These are phyloP conservation scores for Pseudopediastrum boryanum DNA, from an alignment of 139 green algal genomes.

Conservation along the genomic window DNA sequence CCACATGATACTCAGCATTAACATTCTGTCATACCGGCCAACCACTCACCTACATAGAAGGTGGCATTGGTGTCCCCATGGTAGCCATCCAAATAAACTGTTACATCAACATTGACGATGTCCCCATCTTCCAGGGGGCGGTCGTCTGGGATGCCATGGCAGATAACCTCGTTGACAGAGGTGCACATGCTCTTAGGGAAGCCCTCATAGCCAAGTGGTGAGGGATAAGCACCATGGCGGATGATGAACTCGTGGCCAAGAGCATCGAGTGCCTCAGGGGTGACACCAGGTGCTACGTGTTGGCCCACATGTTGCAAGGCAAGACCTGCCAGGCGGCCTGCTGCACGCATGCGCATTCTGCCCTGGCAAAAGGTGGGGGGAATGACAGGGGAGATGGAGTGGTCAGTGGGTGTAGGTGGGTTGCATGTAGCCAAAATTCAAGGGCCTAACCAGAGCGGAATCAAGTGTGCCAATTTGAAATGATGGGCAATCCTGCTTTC, in stretches of 20 bases:
- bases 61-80: constrained; percentile 93
- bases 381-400: too few species aligned
- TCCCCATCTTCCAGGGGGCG: constrained; percentile 74
- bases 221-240: constrained; percentile 89
- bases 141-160: constrained; percentile 89
- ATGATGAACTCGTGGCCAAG: constrained; percentile 88
- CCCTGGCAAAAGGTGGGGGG: too few species aligned
- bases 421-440: too few species aligned
- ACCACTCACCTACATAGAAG: constrained; percentile 49
- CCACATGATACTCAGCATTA: too few species aligned
- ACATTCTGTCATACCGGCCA: too few species aligned
- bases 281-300: constrained; percentile 83
- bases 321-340: constrained; percentile 81
- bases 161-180: constrained; percentile 97
- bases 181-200: constrained; percentile 99
- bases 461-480: too few species aligned
- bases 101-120: constrained; percentile 93
- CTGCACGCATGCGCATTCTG: constrained; percentile 83
- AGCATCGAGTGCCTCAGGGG: constrained; percentile 93
- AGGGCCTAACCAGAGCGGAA: too few species aligned
- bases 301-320: constrained; percentile 81
- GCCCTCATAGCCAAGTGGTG: constrained; percentile 84
- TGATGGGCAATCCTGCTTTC: too few species aligned
- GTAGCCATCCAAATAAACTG: constrained; percentile 84
- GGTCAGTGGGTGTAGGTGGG: too few species aligned